Evolutionary conservation across 495 filamentous ascomycete genomes (phyloP).

Genomic region (Neurospora hispaniola): DNA sequence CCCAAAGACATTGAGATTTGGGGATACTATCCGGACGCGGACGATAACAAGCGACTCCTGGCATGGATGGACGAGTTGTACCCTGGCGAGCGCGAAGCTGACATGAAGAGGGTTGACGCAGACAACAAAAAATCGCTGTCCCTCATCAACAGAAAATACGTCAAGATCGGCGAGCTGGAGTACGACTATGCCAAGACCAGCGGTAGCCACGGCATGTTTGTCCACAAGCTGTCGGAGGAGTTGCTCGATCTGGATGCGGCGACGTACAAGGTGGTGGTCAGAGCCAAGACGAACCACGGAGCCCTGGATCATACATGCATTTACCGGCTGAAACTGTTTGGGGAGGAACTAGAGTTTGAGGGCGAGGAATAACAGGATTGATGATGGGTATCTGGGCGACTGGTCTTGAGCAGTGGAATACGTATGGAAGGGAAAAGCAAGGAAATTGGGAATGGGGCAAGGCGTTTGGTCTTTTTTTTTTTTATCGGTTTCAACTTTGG

Average conservation of each 20-base stretch:
- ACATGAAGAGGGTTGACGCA: not conserved
- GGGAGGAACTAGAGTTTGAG: conserved; percentile 19
- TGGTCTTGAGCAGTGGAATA: not conserved
- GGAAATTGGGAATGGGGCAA: not conserved
- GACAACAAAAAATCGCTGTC: conserved; percentile 7
- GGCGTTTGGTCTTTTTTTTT: not conserved
- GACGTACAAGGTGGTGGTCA: conserved; percentile 35
- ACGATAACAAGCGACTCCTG: conserved; percentile 15
- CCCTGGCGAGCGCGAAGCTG: conserved; percentile 4
- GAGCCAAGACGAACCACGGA: conserved; percentile 45
- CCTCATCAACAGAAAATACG: conserved; percentile 22
- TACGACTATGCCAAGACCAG: conserved; percentile 32
- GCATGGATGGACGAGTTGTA: conserved; percentile 23
- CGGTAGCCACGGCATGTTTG: conserved; percentile 28
- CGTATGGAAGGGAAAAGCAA: not conserved
- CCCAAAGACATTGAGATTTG: conserved; percentile 54
- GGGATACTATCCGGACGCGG: conserved; percentile 31
- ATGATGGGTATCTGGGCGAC: not conserved
- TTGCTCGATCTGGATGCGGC: conserved; percentile 23
- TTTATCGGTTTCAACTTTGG: not conserved
- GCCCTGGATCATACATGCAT: conserved; percentile 46
- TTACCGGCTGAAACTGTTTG: conserved; percentile 48
- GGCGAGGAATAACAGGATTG: not conserved
- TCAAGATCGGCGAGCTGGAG: conserved; percentile 41
- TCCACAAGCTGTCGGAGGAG: conserved; percentile 36